Conservation (phyloP, 306 rosid genomes). For the Lagenaria siceraria region DNA sequence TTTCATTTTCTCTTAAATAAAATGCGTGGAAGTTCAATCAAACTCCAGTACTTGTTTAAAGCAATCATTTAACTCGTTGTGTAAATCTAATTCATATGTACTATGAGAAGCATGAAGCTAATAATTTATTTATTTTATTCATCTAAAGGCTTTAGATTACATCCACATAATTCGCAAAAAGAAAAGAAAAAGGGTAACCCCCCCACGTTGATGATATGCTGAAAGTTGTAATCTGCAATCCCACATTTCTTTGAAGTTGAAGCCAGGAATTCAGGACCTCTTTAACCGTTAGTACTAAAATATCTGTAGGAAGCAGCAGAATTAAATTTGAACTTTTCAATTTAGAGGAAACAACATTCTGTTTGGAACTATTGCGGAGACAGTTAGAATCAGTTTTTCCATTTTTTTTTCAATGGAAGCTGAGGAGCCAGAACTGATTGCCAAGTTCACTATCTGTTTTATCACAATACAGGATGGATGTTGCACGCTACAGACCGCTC, state of each 20-base stretch:
- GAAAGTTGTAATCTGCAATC: background rate
- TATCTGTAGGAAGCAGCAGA: background rate
- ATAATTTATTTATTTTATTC: background rate
- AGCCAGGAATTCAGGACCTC: background rate
- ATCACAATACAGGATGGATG: slow-evolving; percentile 69
- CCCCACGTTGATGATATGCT: background rate
- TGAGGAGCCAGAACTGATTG: background rate
- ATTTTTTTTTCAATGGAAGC: background rate
- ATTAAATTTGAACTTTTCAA: background rate
- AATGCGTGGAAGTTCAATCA: background rate
- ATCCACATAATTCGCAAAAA: background rate
- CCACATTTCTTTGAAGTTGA: background rate
- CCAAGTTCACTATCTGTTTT: background rate
- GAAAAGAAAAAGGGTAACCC: background rate
- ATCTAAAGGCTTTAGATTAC: background rate
- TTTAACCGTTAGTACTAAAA: background rate
- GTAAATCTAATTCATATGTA: background rate
- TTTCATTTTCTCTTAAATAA: background rate
- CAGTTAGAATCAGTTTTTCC: background rate
- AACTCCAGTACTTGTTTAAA: background rate
- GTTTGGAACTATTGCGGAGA: background rate
- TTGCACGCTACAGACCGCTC: slow-evolving; percentile 64
- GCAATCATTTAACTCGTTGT: background rate
- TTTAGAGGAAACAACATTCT: background rate
- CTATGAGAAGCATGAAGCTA: background rate